Evolutionary conservation across 2,329 filamentous ascomycete genomes (phyloP).

Genomic region (Ascomycota sp.): DNA sequence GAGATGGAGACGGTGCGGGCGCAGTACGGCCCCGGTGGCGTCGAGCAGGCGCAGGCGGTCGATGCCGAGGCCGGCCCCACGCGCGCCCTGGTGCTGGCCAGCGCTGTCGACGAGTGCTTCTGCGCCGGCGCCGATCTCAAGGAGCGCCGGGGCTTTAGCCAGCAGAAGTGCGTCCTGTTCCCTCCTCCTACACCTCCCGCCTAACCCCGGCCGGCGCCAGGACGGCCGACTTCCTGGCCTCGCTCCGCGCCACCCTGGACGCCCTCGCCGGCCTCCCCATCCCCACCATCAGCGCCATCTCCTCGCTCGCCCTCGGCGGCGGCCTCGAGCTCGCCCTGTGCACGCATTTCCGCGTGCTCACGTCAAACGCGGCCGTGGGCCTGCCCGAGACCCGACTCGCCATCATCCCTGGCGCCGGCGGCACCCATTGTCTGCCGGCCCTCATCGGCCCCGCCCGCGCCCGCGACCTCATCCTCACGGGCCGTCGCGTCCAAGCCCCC

Average conservation of each 20-base stretch:
- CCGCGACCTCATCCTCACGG: slow-evolving; percentile 79
- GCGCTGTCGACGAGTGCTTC: slow-evolving; percentile 70
- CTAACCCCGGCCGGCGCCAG: slow-evolving; percentile 20
- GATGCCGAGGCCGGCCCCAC: slow-evolving; percentile 36
- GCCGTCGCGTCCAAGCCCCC: slow-evolving; percentile 58
- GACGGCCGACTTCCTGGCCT: slow-evolving; percentile 56
- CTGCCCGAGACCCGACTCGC: slow-evolving; percentile 83
- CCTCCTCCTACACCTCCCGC: background rate
- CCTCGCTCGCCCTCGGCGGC: slow-evolving; percentile 72
- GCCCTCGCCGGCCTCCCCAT: slow-evolving; percentile 57
- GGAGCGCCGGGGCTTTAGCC: slow-evolving; percentile 57
- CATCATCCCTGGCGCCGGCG: slow-evolving; percentile 87
- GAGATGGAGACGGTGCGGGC: slow-evolving; percentile 53
- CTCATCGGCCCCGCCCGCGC: slow-evolving; percentile 65
- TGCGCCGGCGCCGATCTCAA: slow-evolving; percentile 92
- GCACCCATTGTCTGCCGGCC: slow-evolving; percentile 68
- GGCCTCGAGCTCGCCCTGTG: slow-evolving; percentile 83
- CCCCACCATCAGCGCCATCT: slow-evolving; percentile 76
- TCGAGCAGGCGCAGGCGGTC: slow-evolving; percentile 25
- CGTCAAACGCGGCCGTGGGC: slow-evolving; percentile 56
- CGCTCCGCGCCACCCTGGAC: slow-evolving; percentile 57
- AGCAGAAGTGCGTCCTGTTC: slow-evolving; percentile 44
- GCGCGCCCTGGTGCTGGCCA: slow-evolving; percentile 64
- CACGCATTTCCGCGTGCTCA: slow-evolving; percentile 75
- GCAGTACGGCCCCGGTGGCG: slow-evolving; percentile 34